Evolutionary conservation across 2,329 filamentous ascomycete genomes (phyloP), one percentile per base, ranked within the genome.

Genomic region (Trichoderma sp.): DNA sequence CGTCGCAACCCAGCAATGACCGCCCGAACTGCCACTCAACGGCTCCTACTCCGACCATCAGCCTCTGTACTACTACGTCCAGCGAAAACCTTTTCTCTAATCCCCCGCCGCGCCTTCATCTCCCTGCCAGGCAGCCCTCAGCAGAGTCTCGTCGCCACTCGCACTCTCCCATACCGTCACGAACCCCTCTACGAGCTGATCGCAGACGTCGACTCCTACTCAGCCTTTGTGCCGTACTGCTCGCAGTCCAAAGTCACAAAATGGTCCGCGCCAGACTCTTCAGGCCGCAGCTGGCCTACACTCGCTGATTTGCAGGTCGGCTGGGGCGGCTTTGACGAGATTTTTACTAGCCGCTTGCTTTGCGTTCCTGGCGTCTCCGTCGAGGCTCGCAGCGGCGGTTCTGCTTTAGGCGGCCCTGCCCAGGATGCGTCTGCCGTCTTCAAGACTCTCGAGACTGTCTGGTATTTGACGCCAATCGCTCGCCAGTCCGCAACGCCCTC

Each of bases 221-320:
- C 86, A 46, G 79, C 84, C 72, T 99, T 98, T 84, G 88, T 99
- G n/a, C 96, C 96, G 13, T 97, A 96, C 86, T 97, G 95, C 81
- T 86, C 88, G 54, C 84, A 84, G 56, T 94, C 92, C 46, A 86
- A 84, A 70, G 93, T 98, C 51, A 97, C 93, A 1, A 84, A 85
- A 69, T 93, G 91, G 86, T 90, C 92, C 7, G 66, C 77, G 14
- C 83, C 87, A 10, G 83, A 87, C 75, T 70, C 81, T 30, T 76
- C 81, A 1, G 80, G 81, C 32, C 84, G 83, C 52, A 81, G 80
- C 54, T 92, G 87, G 84, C 96, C 96, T 0, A 86, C 89, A 32
- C 86, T 90, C 71, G 96, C 93, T 16, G 90, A 91, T 75, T 84
- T 99, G 14, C 91, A 90, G 10, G 89, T 97, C 39, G 96, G 96